These are phyloP conservation scores for Monosporascus sp. DNA, from an alignment of 2,329 filamentous ascomycete species.

Conservation along the genomic window DNA sequence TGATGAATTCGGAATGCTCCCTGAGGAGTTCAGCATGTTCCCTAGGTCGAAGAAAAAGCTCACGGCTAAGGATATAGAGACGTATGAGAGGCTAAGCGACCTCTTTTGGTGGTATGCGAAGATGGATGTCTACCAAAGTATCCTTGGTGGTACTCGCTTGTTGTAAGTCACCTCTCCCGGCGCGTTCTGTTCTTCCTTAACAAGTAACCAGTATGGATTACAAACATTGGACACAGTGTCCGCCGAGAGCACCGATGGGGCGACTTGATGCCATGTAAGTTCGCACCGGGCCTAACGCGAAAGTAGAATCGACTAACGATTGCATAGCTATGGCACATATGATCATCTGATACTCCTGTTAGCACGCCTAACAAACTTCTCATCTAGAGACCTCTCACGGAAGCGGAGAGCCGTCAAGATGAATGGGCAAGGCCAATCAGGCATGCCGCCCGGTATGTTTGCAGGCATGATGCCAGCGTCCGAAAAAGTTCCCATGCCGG, in stretches of 20 bases:
- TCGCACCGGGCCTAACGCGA: neutral
- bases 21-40: slow-evolving; percentile 20
- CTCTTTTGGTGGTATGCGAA: slow-evolving; percentile 95
- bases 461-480: slow-evolving; percentile 51
- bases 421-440: slow-evolving; percentile 48
- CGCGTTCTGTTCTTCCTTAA: slow-evolving; percentile 3
- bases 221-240: slow-evolving; percentile 76
- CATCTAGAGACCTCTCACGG: slow-evolving; percentile 67
- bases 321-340: slow-evolving; percentile 70
- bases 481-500: slow-evolving; percentile 43
- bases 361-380: slow-evolving; percentile 73
- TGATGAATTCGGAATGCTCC: slow-evolving; percentile 42
- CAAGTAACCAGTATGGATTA: slow-evolving; percentile 62
- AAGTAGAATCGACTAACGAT: slow-evolving; percentile 16
- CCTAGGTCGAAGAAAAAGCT: slow-evolving; percentile 25
- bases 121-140: slow-evolving; percentile 87
- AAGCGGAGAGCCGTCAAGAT: slow-evolving; percentile 65
- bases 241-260: slow-evolving; percentile 75
- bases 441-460: slow-evolving; percentile 41
- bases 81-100: slow-evolving; percentile 76
- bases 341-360: slow-evolving; percentile 83
- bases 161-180: slow-evolving; percentile 57
- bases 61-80: slow-evolving; percentile 64
- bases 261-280: slow-evolving; percentile 66
- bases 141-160: slow-evolving; percentile 77